A percentile compares a stretch with the other conserved stretches of the same genome.
Conservation (phyloP, 148 eudicot species). For the Amaranthus hypochondriacus region DNA sequence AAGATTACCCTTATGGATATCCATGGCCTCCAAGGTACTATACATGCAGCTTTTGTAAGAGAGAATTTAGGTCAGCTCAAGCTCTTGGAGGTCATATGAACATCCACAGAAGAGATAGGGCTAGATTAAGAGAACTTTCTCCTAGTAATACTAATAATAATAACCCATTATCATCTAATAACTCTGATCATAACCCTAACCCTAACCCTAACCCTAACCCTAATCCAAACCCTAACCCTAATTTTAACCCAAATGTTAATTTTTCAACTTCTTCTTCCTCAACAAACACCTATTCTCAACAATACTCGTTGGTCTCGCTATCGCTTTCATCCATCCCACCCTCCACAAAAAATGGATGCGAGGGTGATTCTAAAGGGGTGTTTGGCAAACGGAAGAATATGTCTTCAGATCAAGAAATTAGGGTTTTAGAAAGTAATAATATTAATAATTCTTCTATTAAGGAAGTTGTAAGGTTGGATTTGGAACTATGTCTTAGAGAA, state of each 20-base stretch:
- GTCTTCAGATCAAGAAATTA: slow-evolving; percentile 24
- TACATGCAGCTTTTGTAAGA: slow-evolving; percentile 70
- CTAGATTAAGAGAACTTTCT: slow-evolving; percentile 41
- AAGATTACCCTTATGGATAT: slow-evolving; percentile 42
- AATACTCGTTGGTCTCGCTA: slow-evolving; percentile 37
- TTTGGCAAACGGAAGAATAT: not conserved
- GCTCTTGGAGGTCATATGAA: slow-evolving; percentile 95
- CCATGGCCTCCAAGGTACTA: slow-evolving; percentile 76
- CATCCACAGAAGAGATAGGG: slow-evolving; percentile 76
- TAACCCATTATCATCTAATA: slow-evolving; percentile 1
- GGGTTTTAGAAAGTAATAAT: slow-evolving; percentile 28
- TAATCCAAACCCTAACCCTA: slow-evolving; percentile 44
- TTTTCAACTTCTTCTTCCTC: slow-evolving; percentile 17
- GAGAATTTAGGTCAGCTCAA: slow-evolving; percentile 75
- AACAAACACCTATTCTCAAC: slow-evolving; percentile 27
- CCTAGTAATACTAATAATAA: slow-evolving; percentile 10
- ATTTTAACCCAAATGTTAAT: slow-evolving; percentile 9
- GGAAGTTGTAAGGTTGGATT: slow-evolving; percentile 36
- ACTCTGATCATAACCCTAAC: slow-evolving; percentile 27
- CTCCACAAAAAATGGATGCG: not conserved
- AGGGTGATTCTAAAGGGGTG: not conserved
- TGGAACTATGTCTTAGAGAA: slow-evolving; percentile 47
- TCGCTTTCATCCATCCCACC: slow-evolving; percentile 34
- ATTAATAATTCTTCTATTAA: slow-evolving; percentile 1
- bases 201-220: slow-evolving; percentile 34